These are phyloP conservation scores for Botryotinia globosa DNA, from an alignment of 2,329 filamentous ascomycete genomes.

Conservation along the genomic window DNA sequence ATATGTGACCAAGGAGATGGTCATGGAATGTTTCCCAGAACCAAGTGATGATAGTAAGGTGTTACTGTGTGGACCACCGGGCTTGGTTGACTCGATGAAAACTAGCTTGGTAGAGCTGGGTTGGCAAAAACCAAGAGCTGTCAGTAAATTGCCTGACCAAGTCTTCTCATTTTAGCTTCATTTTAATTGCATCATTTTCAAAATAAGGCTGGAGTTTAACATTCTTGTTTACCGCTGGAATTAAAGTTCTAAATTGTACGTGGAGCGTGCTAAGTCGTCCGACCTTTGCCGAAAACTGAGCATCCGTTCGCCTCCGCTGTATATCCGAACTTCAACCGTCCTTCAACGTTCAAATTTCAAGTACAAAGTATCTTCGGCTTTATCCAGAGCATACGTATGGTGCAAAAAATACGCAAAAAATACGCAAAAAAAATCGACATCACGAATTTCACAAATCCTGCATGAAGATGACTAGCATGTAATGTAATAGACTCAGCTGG, in stretches of 20 bases:
- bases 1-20: conserved; percentile 50
- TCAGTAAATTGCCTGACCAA: conserved; percentile 53
- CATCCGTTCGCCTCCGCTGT: not conserved
- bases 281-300: not conserved
- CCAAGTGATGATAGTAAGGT: conserved; percentile 49
- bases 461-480: not conserved
- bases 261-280: not conserved
- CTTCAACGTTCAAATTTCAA: not conserved
- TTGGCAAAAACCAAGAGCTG: conserved; percentile 49
- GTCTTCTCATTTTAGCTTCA: conserved; percentile 50
- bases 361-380: not conserved
- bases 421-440: not conserved
- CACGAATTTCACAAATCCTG: not conserved
- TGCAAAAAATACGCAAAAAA: not conserved
- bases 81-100: conserved; percentile 58
- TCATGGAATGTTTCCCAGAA: conserved; percentile 49
- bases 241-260: not conserved
- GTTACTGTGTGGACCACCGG: conserved; percentile 59
- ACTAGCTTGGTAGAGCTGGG: conserved; percentile 49
- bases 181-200: not conserved
- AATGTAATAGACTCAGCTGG: not conserved
- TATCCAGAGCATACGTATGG: not conserved
- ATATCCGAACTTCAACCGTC: not conserved
- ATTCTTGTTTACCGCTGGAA: not conserved
- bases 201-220: not conserved